These are phyloP conservation scores for Chenopodium quinoa DNA, from an alignment of 148 eudicot genomes.

Conservation along the genomic window DNA sequence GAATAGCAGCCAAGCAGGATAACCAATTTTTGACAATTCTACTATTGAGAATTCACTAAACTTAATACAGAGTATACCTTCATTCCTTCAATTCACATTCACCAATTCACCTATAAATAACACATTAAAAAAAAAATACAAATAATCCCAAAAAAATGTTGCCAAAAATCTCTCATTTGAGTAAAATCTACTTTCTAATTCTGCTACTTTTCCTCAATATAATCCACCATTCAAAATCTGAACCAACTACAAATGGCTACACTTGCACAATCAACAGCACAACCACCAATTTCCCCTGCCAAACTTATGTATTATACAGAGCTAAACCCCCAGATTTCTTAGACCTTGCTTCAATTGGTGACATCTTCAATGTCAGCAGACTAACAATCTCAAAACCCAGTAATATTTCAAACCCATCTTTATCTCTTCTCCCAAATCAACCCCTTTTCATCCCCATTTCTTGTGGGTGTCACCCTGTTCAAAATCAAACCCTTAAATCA, in stretches of 20 bases:
- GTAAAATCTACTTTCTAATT: slow-evolving; percentile 1
- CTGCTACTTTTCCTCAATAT: slow-evolving; percentile 25
- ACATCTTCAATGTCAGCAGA: slow-evolving; percentile 74
- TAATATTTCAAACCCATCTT: slow-evolving; percentile 51
- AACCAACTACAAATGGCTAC: slow-evolving; percentile 65
- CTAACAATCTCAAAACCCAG: slow-evolving; percentile 63
- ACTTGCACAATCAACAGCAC: slow-evolving; percentile 46
- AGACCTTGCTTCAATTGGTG: slow-evolving; percentile 63
- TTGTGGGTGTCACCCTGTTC: slow-evolving; percentile 58
- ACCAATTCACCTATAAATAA: too few relatives aligned
- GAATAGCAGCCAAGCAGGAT: too few relatives aligned
- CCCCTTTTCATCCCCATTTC: slow-evolving; percentile 63
- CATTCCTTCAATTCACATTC: too few relatives aligned
- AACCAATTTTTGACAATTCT: too few relatives aligned
- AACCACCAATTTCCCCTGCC: slow-evolving; percentile 48
- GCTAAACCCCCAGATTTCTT: slow-evolving; percentile 41
- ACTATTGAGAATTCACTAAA: too few relatives aligned
- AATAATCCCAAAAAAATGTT: too few relatives aligned
- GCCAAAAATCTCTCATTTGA: too few relatives aligned
- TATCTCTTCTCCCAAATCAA: slow-evolving; percentile 44
- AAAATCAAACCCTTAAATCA: slow-evolving; percentile 16
- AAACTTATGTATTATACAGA: slow-evolving; percentile 60
- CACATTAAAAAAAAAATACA: too few relatives aligned
- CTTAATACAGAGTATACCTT: too few relatives aligned
- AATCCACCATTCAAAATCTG: slow-evolving; percentile 30